A percentile compares a stretch with the other conserved stretches of the same genome.
Conservation (phyloP, 106 monocot genomes). For the Acanthochlamys bracteata region DNA sequence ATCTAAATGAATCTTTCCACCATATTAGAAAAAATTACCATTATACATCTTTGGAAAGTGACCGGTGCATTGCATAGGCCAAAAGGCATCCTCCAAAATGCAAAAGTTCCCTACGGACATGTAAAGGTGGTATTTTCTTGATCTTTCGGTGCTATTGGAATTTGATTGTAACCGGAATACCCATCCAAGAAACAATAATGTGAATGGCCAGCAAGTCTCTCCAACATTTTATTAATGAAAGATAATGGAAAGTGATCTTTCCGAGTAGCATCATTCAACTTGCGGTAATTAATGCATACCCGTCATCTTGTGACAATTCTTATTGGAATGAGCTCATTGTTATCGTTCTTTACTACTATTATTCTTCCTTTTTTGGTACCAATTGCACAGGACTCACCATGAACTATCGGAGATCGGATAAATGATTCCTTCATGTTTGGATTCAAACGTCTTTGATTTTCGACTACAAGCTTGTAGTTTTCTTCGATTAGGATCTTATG, state of each 20-base stretch:
- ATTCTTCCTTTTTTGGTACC: not conserved
- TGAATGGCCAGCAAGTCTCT: not conserved
- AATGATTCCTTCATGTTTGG: not conserved
- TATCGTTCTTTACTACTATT: no score
- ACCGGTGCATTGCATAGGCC: not conserved
- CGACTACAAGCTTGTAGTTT: not conserved
- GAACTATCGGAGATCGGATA: conserved; percentile 4
- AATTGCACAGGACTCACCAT: conserved; percentile 3
- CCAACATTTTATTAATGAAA: not conserved
- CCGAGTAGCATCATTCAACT: conserved; percentile 3
- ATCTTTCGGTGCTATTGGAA: conserved; percentile 3
- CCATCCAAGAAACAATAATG: conserved; percentile 4
- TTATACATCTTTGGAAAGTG: conserved; percentile 7
- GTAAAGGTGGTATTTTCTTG: conserved; percentile 8
- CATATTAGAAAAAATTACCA: conserved; percentile 7
- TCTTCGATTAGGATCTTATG: not conserved
- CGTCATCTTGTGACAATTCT: no score
- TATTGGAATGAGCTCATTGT: no score
- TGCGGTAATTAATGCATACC: conserved; percentile 2
- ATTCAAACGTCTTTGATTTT: not conserved
- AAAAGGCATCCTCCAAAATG: conserved; percentile 6
- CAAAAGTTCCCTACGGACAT: conserved; percentile 3
- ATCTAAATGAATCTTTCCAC: not conserved
- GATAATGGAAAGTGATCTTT: conserved; percentile 5
- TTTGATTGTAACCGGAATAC: conserved; percentile 3